phyloP scores from a whole-genome alignment of 1,139 yeast species.

The Protomyces lactucae-debilis region DNA sequence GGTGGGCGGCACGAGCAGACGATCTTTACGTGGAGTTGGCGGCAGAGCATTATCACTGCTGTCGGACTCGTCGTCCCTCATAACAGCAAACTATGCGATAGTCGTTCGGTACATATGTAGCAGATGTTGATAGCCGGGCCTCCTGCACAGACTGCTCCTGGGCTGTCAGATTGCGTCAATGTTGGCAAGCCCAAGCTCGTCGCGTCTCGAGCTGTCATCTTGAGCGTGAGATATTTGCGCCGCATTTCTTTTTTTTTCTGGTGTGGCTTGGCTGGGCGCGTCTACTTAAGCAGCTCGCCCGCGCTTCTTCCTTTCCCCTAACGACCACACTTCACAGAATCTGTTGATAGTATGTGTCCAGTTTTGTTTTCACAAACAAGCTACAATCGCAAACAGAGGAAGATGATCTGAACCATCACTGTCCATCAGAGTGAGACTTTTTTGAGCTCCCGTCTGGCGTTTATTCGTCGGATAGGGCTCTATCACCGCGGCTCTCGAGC shows the following conservation, averaged over 20 bases:
- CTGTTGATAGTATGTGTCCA: slow-evolving; percentile 1
- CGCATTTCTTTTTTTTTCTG: background rate
- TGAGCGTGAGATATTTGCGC: background rate
- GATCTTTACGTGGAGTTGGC: slow-evolving; percentile 13
- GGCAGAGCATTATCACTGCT: slow-evolving; percentile 19
- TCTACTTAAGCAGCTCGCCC: background rate
- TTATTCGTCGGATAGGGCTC: slow-evolving; percentile 1
- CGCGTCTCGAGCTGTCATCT: background rate
- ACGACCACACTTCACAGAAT: slow-evolving; percentile 2
- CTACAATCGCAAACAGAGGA: slow-evolving; percentile 1
- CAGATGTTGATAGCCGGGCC: background rate
- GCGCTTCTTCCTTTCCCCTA: background rate
- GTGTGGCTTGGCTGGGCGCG: background rate
- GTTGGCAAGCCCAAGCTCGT: background rate
- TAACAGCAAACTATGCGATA: background rate
- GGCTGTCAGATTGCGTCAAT: background rate
- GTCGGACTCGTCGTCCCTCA: slow-evolving; percentile 15
- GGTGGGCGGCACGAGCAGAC: background rate
- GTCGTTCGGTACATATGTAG: too few species aligned
- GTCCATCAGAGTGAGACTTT: slow-evolving; percentile 1
- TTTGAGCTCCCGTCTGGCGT: background rate
- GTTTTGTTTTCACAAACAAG: slow-evolving; percentile 1
- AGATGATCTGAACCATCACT: slow-evolving; percentile 1
- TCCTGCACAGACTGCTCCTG: background rate
- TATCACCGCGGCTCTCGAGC: background rate